Evolutionary conservation across 2,329 filamentous ascomycete genomes (phyloP).

Genomic region (Fusarium xyrophilum): DNA sequence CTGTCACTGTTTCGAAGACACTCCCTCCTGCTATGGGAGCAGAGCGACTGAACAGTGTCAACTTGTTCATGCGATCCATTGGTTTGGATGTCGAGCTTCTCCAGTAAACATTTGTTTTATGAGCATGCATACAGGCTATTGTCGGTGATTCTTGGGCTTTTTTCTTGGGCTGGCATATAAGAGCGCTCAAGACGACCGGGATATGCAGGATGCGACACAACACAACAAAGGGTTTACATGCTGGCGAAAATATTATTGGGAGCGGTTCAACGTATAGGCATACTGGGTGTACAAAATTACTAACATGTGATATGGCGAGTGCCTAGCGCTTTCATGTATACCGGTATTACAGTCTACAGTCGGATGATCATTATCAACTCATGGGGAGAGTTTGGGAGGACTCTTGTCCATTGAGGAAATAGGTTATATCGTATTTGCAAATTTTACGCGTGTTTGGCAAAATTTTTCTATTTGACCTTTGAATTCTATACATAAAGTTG

Average conservation of each 20-base stretch:
- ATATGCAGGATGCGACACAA: constrained; percentile 25
- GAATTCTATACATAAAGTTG: background rate
- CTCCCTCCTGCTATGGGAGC: constrained; percentile 85
- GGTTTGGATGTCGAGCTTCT: constrained; percentile 91
- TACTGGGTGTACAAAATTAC: constrained; percentile 37
- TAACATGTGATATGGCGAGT: constrained; percentile 24
- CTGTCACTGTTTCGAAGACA: constrained; percentile 86
- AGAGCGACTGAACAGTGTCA: constrained; percentile 87
- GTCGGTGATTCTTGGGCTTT: constrained; percentile 39
- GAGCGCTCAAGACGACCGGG: constrained; percentile 35
- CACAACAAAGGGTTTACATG: constrained; percentile 26
- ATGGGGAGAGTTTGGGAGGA: constrained; percentile 25
- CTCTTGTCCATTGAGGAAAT: constrained; percentile 21
- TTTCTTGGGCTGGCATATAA: constrained; percentile 40
- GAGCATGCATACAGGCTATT: constrained; percentile 28
- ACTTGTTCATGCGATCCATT: constrained; percentile 98
- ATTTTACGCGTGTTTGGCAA: constrained; percentile 35
- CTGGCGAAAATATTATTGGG: constrained; percentile 34
- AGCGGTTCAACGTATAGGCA: constrained; percentile 17
- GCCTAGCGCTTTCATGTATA: constrained; percentile 28
- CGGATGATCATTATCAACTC: constrained; percentile 23
- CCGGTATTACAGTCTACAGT: constrained; percentile 28
- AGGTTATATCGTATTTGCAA: constrained; percentile 35
- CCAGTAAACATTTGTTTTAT: constrained; percentile 43
- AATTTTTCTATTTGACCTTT: background rate